Conservation (phyloP, 306 rosid species). For the Notholithocarpus densiflorus region DNA sequence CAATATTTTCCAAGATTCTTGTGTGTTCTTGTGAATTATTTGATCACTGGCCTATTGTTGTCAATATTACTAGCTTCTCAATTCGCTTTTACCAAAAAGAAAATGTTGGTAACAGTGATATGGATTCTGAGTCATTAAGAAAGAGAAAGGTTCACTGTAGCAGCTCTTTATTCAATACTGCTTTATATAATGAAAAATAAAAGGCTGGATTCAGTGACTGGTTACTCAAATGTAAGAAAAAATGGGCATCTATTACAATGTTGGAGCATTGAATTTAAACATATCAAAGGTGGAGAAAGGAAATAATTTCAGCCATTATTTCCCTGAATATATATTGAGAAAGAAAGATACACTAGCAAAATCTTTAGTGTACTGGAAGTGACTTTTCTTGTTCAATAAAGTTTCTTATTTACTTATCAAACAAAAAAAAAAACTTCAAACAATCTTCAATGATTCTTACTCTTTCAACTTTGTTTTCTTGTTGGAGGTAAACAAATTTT, state of each 20-base stretch:
- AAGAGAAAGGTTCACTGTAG: background rate
- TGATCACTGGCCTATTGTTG: background rate
- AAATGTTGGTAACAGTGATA: background rate
- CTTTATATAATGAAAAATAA: background rate
- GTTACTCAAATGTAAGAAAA: background rate
- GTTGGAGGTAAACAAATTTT: background rate
- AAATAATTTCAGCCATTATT: background rate
- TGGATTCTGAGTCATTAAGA: background rate
- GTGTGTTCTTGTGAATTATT: background rate
- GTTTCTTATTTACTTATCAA: too few relatives aligned
- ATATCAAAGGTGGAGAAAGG: background rate
- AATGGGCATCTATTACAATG: background rate
- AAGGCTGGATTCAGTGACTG: background rate
- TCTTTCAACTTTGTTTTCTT: slow-evolving; percentile 1
- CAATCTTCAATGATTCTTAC: background rate
- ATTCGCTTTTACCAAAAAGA: background rate
- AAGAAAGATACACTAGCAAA: background rate
- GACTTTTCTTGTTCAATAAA: too few relatives aligned
- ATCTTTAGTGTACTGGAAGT: background rate
- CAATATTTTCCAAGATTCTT: too few relatives aligned
- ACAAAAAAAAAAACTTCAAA: too few relatives aligned
- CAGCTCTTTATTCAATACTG: background rate
- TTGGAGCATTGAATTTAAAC: background rate
- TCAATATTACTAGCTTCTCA: background rate
- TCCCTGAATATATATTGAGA: background rate